Conservation (phyloP, 2,329 filamentous ascomycete species). For the Ophiobolus disseminans region DNA sequence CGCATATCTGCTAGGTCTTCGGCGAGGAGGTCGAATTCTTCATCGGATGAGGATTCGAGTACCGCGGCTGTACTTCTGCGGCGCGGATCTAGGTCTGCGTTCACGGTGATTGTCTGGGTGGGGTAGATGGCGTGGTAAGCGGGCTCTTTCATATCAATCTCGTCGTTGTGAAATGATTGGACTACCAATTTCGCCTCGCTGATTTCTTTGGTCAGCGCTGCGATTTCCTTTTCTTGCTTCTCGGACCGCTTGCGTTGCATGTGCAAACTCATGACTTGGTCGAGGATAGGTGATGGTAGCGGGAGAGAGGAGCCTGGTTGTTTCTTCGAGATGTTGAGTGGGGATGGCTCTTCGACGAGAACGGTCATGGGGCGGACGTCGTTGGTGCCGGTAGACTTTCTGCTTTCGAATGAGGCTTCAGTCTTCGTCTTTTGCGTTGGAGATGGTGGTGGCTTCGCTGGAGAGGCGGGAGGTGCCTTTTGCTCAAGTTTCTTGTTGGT, state of each 20-base stretch:
- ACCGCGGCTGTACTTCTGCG: no score
- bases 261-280: no score
- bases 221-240: constrained; percentile 6
- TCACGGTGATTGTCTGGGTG: no score
- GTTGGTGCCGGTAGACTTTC: background rate
- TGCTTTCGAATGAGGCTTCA: background rate
- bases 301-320: background rate
- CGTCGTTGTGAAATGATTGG: background rate
- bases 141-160: background rate
- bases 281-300: background rate
- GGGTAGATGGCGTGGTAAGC: no score
- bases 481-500: background rate
- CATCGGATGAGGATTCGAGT: no score
- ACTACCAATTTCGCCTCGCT: background rate
- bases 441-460: background rate
- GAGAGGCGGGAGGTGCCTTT: no score
- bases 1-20: no score
- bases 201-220: background rate
- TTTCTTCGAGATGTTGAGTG: background rate
- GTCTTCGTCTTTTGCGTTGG: background rate
- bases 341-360: background rate
- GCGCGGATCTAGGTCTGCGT: no score
- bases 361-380: background rate
- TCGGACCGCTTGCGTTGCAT: background rate
- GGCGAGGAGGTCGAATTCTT: no score